Percentiles rank a stretch among this genome's conserved stretches.
Evolutionary conservation across 2,329 filamentous ascomycete genomes (phyloP).

Genomic region (Fonsecaea nubica): DNA sequence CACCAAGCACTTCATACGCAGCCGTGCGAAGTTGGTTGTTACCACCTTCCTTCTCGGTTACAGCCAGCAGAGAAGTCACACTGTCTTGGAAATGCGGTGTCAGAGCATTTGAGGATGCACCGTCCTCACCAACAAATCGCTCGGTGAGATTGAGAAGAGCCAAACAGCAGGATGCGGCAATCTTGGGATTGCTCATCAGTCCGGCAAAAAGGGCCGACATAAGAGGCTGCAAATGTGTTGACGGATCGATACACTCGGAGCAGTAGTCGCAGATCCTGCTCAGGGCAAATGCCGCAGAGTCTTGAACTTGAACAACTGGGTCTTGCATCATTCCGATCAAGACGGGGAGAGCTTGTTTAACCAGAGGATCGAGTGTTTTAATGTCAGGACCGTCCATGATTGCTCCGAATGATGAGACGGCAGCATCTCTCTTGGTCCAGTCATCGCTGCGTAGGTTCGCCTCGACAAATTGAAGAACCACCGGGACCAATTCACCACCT

Average conservation of each 20-base stretch:
- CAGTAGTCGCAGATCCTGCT: slow-evolving; percentile 95
- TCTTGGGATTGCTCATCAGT: slow-evolving; percentile 89
- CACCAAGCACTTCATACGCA: slow-evolving; percentile 94
- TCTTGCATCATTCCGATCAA: slow-evolving; percentile 94
- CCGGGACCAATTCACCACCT: slow-evolving; percentile 78
- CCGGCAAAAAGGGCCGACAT: slow-evolving; percentile 90
- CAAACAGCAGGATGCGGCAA: slow-evolving; percentile 98
- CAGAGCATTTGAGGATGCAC: slow-evolving; percentile 77
- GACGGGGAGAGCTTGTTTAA: slow-evolving; percentile 92
- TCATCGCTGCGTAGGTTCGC: slow-evolving; percentile 86
- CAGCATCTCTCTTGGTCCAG: slow-evolving; percentile 94
- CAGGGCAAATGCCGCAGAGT: slow-evolving; percentile 94
- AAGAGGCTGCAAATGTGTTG: slow-evolving; percentile 79
- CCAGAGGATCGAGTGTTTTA: slow-evolving; percentile 86
- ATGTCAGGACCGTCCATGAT: slow-evolving; percentile 99
- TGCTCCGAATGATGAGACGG: slow-evolving; percentile 94
- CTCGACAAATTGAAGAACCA: slow-evolving; percentile 91
- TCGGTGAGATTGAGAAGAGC: slow-evolving; percentile 98
- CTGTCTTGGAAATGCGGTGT: slow-evolving; percentile 94
- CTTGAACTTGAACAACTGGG: slow-evolving; percentile 84
- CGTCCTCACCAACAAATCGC: slow-evolving; percentile 86
- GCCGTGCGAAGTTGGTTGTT: slow-evolving; percentile 92
- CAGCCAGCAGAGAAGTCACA: slow-evolving; percentile 79
- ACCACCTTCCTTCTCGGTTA: slow-evolving; percentile 74
- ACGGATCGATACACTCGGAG: slow-evolving; percentile 87